Percentiles rank a stretch among this genome's conserved stretches.
Conservation (phyloP, 257 asterid genomes). For the Scutellaria minor region DNA sequence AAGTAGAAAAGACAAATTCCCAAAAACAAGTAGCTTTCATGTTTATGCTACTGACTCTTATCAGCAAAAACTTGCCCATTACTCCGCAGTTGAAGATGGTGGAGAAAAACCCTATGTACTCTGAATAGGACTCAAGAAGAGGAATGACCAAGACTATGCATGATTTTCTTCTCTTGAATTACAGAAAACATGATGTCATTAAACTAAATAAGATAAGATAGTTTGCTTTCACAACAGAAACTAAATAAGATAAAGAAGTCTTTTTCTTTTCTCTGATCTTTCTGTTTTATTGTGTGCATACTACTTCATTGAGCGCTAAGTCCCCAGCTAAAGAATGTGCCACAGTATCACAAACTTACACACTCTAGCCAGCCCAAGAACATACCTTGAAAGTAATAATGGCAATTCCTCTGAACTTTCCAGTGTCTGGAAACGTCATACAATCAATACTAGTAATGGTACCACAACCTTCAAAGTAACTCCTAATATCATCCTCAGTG, state of each 20-base stretch:
- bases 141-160: not conserved
- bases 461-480: conserved; percentile 95
- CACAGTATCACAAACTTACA: not conserved
- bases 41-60: not conserved
- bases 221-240: not conserved
- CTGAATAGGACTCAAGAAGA: not conserved
- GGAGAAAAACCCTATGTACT: conserved; percentile 4
- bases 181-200: conserved; percentile 1
- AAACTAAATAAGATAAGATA: not conserved
- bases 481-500: conserved; percentile 89
- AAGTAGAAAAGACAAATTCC: not conserved
- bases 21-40: not conserved
- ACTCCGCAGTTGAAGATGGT: not conserved
- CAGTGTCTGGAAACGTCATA: conserved; percentile 84
- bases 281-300: not conserved
- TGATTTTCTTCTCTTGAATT: not conserved
- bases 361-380: conserved; percentile 29
- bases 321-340: conserved; percentile 9
- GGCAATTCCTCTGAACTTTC: conserved; percentile 98
- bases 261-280: not conserved
- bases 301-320: not conserved
- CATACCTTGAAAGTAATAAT: conserved; percentile 84
- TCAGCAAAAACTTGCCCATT: not conserved
- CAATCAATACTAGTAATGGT: conserved; percentile 81
- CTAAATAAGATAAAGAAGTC: too few species aligned